Evolutionary conservation across 2,329 filamentous ascomycete species (phyloP), one percentile per base, ranked within the genome.

Genomic region (Fusarium nanum): DNA sequence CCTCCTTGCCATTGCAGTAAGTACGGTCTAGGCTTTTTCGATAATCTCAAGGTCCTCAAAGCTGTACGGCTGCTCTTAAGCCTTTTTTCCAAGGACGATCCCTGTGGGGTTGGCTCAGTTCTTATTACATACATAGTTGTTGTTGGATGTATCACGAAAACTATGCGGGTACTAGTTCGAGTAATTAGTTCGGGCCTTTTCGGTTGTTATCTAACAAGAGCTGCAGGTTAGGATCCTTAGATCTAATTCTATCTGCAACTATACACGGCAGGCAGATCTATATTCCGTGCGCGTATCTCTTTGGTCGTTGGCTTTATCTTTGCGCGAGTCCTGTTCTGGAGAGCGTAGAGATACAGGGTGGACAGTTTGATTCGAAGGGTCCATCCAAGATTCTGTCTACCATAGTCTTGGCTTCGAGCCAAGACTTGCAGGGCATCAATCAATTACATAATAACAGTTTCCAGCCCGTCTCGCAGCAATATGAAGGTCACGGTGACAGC

Each of bases 121-220:
- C 25, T 37, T 40, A 37, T 54, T 55, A 34, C 32, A 34, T 34
- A 34, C 32, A 34, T 34, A 16, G 23, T 20, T 22, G 49, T 30
- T 30, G 27, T 20, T 55, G 20, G n/a, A 28, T 56, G 44, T 20
- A 32, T 32, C 42, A 71, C 59, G 55, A 70, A 68, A 59, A 61
- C 30, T 47, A 41, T 16, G 64, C 55, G 52, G 61, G 10, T 61
- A 47, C 60, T 20, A 41, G 5, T 20, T n/a, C 2, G 28, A 14
- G 25, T 58, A 53, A 28, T 28, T n/a, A 8, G 42, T 52, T 71
- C 68, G 64, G 68, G 68, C 66, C 60, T 71, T 71, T 32, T 71
- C 68, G 68, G 68, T 53, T 45, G 27, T 55, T 53, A 53, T 69
- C 46, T 52, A 45, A 25, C n/a, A 47, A 30, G 9, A 56, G 44